Base-by-base conservation (phyloP, 345 rosid genomes). In the Microthlaspi erraticum region DNA sequence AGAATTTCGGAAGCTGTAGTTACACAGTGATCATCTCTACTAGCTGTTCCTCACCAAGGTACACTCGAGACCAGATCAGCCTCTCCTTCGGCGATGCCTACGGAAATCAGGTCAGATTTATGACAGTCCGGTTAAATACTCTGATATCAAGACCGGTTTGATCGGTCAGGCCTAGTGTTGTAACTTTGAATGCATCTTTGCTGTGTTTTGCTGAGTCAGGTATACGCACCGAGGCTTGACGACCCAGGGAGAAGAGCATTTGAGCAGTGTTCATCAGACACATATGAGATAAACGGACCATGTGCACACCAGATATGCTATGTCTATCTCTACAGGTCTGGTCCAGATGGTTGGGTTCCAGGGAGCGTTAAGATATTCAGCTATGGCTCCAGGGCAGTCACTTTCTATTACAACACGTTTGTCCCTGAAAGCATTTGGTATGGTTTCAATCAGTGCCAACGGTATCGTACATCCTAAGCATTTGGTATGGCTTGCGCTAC, bases 291-390 rank as follows among this genome's bases (percentile, higher is more conserved):
- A 46, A 55, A 64, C 1, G 93, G 96, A 2, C 91, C 93, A 0
- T 86, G 93, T 69, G 73, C 86, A 32, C 71, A 83, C 74, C 85
- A 81, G 16, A 19, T 86, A 6, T 84, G 93, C 68, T 87, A 81
- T 66, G 37, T 86, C 10, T 87, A 87, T 71, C 74, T 87, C 49
- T 81, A 83, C 64, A 83, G 89, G 67, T 82, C 72, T 36, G 89
- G 89, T 26, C 65, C 58, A 19, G 91, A 87, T 71, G 89, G 89
- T 2, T 90, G 93, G 96, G 81, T 80, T 55, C 96, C 93, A 0
- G 77, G 60, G 45, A 77, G 64, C n/a, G 84, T 86, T 60, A 73
- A 71, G 5, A 74, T 89, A 8, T 80, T 64, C 13, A 85, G 90
- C 16, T 53, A 72, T 6, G 37, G 82, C 33, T 37, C 76, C 10